Conservation (phyloP, 352 stramenopile genomes). For the Phytophthora hibernalis region DNA sequence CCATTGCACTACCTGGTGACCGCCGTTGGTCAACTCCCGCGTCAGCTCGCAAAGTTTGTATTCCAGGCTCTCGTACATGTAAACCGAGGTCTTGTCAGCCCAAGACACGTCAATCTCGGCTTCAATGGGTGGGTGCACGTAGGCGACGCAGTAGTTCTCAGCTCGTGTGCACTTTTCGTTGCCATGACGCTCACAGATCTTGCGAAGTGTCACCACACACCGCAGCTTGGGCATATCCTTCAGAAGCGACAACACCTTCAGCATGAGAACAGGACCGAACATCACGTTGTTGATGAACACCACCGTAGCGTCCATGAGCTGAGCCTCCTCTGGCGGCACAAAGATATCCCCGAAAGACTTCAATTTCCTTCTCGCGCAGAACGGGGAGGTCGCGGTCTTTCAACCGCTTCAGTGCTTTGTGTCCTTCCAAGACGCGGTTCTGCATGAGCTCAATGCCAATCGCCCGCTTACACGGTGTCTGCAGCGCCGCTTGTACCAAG, state of each 20-base stretch:
- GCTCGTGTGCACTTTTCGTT: conserved; percentile 63
- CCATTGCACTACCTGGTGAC: not conserved
- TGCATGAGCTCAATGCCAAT: conserved; percentile 88
- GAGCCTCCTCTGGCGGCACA: conserved; percentile 53
- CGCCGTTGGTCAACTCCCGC: conserved; percentile 34
- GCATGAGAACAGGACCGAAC: conserved; percentile 81
- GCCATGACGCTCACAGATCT: conserved; percentile 83
- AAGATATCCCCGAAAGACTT: conserved; percentile 83
- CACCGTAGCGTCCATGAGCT: conserved; percentile 78
- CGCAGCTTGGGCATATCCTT: conserved; percentile 65
- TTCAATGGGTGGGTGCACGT: conserved; percentile 72
- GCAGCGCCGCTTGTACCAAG: conserved; percentile 72
- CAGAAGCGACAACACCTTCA: conserved; percentile 72
- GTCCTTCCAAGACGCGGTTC: conserved; percentile 75
- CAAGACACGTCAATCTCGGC: conserved; percentile 83
- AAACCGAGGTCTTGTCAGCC: conserved; percentile 78
- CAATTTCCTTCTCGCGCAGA: conserved; percentile 59
- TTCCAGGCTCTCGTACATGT: conserved; percentile 72
- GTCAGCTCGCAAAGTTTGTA: conserved; percentile 51
- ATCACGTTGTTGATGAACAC: conserved; percentile 91
- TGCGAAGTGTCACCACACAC: conserved; percentile 77
- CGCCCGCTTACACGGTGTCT: conserved; percentile 71
- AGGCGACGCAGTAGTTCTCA: conserved; percentile 68
- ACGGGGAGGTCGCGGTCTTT: conserved; percentile 43
- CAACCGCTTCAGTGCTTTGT: conserved; percentile 61